A percentile compares a stretch with the other conserved stretches of the same genome.
phyloP scores from a whole-genome alignment of 371 early-diverging fungal species.

The Lichtheimia hyalospora region DNA sequence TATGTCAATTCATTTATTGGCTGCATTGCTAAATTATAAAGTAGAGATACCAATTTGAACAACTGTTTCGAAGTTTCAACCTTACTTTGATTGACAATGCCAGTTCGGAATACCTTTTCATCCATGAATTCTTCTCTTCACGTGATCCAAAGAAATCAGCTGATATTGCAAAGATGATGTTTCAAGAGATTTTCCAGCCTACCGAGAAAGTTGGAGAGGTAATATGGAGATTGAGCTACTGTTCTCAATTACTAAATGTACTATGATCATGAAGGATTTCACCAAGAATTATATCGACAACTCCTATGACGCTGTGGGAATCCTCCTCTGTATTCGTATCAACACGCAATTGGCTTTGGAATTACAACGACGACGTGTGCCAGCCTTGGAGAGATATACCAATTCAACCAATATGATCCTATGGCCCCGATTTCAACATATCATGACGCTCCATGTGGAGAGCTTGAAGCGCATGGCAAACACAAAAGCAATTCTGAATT shows the following conservation, averaged over 20 bases:
- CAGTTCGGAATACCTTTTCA: constrained; percentile 88
- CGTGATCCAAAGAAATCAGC: constrained; percentile 50
- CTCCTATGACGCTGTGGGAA: constrained; percentile 86
- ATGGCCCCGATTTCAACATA: constrained; percentile 89
- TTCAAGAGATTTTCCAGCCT: constrained; percentile 78
- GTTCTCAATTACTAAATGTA: neutral
- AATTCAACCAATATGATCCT: constrained; percentile 87
- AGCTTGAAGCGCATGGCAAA: constrained; percentile 72
- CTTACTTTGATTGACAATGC: constrained; percentile 90
- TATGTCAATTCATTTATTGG: neutral
- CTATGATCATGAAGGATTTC: constrained; percentile 44
- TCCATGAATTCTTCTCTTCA: constrained; percentile 80
- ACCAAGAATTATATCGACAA: constrained; percentile 70
- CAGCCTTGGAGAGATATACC: constrained; percentile 79
- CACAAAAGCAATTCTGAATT: constrained; percentile 49
- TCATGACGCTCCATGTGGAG: constrained; percentile 87
- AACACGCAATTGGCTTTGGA: constrained; percentile 80
- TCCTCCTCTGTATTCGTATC: constrained; percentile 85
- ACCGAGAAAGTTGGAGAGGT: constrained; percentile 78
- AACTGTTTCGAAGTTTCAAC: constrained; percentile 82
- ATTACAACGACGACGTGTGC: constrained; percentile 78
- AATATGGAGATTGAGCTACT: constrained; percentile 2
- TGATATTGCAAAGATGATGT: constrained; percentile 51
- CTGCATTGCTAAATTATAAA: neutral
- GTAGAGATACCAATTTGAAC: constrained; percentile 74